These are phyloP conservation scores for Paraphoma sp. DNA, from an alignment of 2,329 filamentous ascomycete genomes.

Conservation along the genomic window DNA sequence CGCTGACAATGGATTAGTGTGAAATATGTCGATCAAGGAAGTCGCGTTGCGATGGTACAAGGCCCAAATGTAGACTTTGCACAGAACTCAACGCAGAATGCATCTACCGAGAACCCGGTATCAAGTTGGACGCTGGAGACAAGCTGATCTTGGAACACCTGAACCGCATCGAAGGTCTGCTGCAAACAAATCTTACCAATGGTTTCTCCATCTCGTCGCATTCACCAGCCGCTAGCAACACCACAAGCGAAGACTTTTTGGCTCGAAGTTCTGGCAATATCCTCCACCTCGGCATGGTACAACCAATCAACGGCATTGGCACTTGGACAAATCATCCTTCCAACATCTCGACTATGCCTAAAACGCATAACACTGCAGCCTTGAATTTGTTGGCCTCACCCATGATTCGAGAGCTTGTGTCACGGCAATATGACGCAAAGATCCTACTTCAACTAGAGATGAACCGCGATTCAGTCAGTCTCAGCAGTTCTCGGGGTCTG, in stretches of 20 bases:
- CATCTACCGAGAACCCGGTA: conserved; percentile 82
- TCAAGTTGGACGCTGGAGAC: conserved; percentile 86
- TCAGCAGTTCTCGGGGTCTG: conserved; percentile 65
- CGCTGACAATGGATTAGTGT: conserved; percentile 62
- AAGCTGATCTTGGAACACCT: conserved; percentile 84
- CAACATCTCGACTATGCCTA: conserved; percentile 87
- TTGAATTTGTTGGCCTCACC: conserved; percentile 82
- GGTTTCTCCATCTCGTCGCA: conserved; percentile 65
- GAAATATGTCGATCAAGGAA: conserved; percentile 83
- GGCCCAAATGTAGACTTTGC: conserved; percentile 85
- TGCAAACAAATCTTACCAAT: conserved; percentile 72
- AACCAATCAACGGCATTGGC: conserved; percentile 65
- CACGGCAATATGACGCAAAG: conserved; percentile 78
- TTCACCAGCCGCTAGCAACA: conserved; percentile 54
- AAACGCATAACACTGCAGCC: conserved; percentile 81
- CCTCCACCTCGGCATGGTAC: conserved; percentile 45
- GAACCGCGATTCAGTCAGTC: conserved; percentile 74
- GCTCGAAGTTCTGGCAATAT: conserved; percentile 47
- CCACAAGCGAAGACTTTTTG: conserved; percentile 53
- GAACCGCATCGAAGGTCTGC: conserved; percentile 75
- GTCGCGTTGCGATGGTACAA: conserved; percentile 78
- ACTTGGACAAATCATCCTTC: conserved; percentile 69
- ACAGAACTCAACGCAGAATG: conserved; percentile 82
- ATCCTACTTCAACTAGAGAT: conserved; percentile 83
- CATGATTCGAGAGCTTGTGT: conserved; percentile 78